A percentile compares a stretch with the other conserved stretches of the same genome.
Evolutionary conservation across 2,329 filamentous ascomycete genomes (phyloP).

Genomic region (Botrytis galanthina): DNA sequence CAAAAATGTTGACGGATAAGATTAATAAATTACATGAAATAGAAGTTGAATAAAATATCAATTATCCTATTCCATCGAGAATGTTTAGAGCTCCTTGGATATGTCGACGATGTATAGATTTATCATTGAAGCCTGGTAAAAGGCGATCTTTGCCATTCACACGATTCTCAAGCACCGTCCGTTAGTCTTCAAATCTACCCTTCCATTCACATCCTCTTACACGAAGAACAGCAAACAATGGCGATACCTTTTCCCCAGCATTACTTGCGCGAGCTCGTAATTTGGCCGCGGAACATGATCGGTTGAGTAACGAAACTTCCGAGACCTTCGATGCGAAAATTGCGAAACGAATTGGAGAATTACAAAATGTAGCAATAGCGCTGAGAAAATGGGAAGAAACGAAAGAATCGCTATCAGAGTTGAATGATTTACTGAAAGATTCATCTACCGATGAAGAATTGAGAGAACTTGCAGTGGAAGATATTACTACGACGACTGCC

Average conservation of each 20-base stretch:
- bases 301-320: constrained; percentile 51
- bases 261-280: constrained; percentile 59
- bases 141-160: constrained; percentile 29
- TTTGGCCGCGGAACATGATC: constrained; percentile 56
- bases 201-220: constrained; percentile 23
- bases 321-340: constrained; percentile 55
- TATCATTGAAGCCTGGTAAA: constrained; percentile 31
- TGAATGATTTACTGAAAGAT: constrained; percentile 49
- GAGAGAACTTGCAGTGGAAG: constrained; percentile 73
- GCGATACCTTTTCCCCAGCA: constrained; percentile 45
- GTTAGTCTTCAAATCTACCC: constrained; percentile 37
- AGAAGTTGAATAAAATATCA: constrained; percentile 19
- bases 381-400: constrained; percentile 58
- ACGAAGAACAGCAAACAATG: constrained; percentile 32
- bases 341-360: constrained; percentile 60
- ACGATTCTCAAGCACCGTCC: constrained; percentile 46
- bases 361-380: constrained; percentile 56
- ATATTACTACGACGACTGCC: constrained; percentile 65
- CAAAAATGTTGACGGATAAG: constrained; percentile 15
- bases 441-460: constrained; percentile 61
- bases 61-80: constrained; percentile 23
- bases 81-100: constrained; percentile 49
- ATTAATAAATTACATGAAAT: not conserved
- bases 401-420: constrained; percentile 53
- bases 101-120: constrained; percentile 50